Percentiles rank a stretch among this genome's conserved stretches.
These are phyloP conservation scores for Lentinula edodes DNA, from an alignment of 768 basidiomycete species.

Conservation along the genomic window DNA sequence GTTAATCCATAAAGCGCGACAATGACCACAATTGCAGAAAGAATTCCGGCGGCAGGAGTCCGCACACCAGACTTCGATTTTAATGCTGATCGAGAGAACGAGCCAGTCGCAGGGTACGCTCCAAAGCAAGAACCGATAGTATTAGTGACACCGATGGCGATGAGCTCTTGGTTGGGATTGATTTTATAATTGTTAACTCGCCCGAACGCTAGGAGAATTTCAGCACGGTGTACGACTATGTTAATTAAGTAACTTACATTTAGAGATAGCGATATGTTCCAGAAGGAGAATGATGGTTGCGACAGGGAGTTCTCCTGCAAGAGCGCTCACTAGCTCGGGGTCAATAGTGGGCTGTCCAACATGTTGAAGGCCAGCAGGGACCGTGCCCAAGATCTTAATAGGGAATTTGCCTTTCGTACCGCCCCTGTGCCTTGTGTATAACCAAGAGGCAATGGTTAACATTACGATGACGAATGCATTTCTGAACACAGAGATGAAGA, in stretches of 20 bases:
- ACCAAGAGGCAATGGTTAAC: constrained; percentile 82
- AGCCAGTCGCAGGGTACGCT: constrained; percentile 96
- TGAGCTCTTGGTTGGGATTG: constrained; percentile 89
- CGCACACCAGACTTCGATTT: constrained; percentile 97
- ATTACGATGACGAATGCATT: constrained; percentile 88
- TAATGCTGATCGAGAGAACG: constrained; percentile 96
- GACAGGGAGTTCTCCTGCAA: constrained; percentile 74
- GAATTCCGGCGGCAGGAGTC: constrained; percentile 84
- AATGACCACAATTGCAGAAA: constrained; percentile 83
- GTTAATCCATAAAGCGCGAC: constrained; percentile 94
- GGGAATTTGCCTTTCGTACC: constrained; percentile 63
- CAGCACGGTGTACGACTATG: not conserved
- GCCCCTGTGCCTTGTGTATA: constrained; percentile 66
- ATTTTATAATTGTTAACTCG: constrained; percentile 94
- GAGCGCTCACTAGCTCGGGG: constrained; percentile 49
- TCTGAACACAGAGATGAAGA: constrained; percentile 73
- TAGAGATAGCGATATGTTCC: constrained; percentile 97
- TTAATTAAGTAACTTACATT: constrained; percentile 48
- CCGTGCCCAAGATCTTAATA: constrained; percentile 76
- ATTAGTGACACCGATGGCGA: constrained; percentile 97
- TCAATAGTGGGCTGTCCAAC: constrained; percentile 38
- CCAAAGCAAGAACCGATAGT: constrained; percentile 84
- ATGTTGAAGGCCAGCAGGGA: constrained; percentile 79
- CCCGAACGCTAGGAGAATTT: constrained; percentile 64
- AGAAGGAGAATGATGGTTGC: constrained; percentile 86